Evolutionary conservation across 257 asterid genomes (phyloP).

Genomic region (Lycium ferocissimum): DNA sequence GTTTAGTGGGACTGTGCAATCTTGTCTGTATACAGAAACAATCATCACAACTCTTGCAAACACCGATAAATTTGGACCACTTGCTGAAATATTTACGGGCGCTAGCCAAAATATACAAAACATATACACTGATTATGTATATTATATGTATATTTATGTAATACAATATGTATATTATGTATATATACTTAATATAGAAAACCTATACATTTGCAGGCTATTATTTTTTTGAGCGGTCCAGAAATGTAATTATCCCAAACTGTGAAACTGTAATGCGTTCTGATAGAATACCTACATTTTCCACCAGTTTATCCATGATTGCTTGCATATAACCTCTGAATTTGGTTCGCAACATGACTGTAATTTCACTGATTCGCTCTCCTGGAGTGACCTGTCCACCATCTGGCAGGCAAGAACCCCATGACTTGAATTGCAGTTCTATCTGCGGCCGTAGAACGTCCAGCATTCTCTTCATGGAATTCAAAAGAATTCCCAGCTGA

Average conservation of each 20-base stretch:
- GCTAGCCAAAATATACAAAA: too few relatives aligned
- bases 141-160: too few relatives aligned
- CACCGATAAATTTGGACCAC: not conserved
- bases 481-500: slow-evolving; percentile 85
- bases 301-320: slow-evolving; percentile 75
- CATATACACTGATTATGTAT: too few relatives aligned
- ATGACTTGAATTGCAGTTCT: slow-evolving; percentile 69
- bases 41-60: slow-evolving; percentile 27
- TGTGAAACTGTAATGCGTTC: not conserved
- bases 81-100: too few relatives aligned
- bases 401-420: slow-evolving; percentile 89
- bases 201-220: too few relatives aligned
- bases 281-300: slow-evolving; percentile 66
- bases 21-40: slow-evolving; percentile 58
- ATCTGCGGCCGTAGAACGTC: slow-evolving; percentile 73
- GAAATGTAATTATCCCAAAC: too few relatives aligned
- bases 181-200: too few relatives aligned
- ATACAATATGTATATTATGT: too few relatives aligned
- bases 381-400: slow-evolving; percentile 66
- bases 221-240: too few relatives aligned
- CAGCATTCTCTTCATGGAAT: slow-evolving; percentile 88
- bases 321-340: slow-evolving; percentile 82
- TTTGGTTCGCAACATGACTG: slow-evolving; percentile 85
- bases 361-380: slow-evolving; percentile 85
- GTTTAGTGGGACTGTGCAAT: slow-evolving; percentile 75